phyloP scores from a whole-genome alignment of 306 rosid genomes.

The Rosa multiflora region DNA sequence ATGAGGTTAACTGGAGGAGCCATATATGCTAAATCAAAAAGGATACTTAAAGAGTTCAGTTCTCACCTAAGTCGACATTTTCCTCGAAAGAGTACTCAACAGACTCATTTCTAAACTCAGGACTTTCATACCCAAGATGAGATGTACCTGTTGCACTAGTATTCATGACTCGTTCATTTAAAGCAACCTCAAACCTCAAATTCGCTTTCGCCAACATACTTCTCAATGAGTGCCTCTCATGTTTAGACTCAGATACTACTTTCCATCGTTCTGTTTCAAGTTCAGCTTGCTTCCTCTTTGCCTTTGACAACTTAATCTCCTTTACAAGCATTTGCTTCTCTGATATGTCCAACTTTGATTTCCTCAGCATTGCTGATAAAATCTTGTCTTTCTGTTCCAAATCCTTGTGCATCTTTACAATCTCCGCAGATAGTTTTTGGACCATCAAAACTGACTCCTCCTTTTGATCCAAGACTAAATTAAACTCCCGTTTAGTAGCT shows the following conservation, averaged over 20 bases:
- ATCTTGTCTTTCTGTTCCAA: constrained; percentile 93
- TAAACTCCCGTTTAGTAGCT: constrained; percentile 63
- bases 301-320: constrained; percentile 79
- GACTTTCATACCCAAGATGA: constrained; percentile 32
- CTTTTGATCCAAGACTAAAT: constrained; percentile 56
- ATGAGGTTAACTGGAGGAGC: neutral
- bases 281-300: constrained; percentile 90
- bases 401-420: constrained; percentile 71
- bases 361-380: constrained; percentile 91
- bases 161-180: constrained; percentile 40
- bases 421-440: constrained; percentile 66
- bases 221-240: constrained; percentile 72
- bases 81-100: constrained; percentile 44
- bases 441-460: constrained; percentile 79
- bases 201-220: constrained; percentile 64
- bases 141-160: constrained; percentile 46
- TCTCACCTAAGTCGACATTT: constrained; percentile 61
- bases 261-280: constrained; percentile 76
- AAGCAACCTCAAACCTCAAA: constrained; percentile 54
- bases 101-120: constrained; percentile 34
- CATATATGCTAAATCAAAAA: neutral
- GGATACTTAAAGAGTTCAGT: constrained; percentile 14
- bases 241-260: constrained; percentile 76
- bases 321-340: constrained; percentile 85
- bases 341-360: constrained; percentile 70